phyloP scores from a whole-genome alignment of 2,329 filamentous ascomycete genomes.

The Aquanectria penicillioides region DNA sequence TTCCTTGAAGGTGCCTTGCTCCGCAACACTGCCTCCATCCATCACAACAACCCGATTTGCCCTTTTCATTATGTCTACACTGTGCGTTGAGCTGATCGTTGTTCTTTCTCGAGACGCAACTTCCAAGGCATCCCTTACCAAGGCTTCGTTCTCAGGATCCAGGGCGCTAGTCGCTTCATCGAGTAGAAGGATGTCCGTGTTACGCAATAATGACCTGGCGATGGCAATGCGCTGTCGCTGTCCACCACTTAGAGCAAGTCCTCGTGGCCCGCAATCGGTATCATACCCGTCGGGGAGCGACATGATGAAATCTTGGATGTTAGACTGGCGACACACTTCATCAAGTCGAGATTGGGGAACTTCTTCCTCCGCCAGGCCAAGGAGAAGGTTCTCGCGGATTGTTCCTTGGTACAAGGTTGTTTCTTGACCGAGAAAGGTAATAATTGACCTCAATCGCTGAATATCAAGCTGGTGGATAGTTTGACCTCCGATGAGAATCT shows the following conservation, averaged over 20 bases:
- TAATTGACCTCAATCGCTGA: background rate
- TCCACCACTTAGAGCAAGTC: conserved; percentile 63
- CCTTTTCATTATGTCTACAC: background rate
- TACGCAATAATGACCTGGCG: conserved; percentile 61
- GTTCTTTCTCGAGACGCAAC: background rate
- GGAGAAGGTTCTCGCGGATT: conserved; percentile 57
- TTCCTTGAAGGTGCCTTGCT: background rate
- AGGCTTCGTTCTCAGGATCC: background rate
- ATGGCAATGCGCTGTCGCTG: conserved; percentile 65
- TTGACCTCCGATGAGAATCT: background rate
- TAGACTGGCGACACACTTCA: conserved; percentile 34
- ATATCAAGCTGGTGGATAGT: background rate
- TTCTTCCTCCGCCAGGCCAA: conserved; percentile 50
- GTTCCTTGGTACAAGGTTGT: conserved; percentile 44
- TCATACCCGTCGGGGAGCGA: conserved; percentile 61
- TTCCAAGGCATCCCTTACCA: background rate
- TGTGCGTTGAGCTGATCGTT: background rate
- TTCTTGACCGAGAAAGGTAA: background rate
- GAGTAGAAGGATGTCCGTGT: conserved; percentile 43
- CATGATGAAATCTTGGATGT: conserved; percentile 65
- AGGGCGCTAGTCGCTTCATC: background rate
- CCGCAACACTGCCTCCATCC: background rate
- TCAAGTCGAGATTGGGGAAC: conserved; percentile 39
- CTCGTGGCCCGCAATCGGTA: conserved; percentile 61
- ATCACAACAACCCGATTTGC: background rate